A percentile compares a stretch with the other conserved stretches of the same genome.
Evolutionary conservation across 83 land plant species (phyloP).

Genomic region (Larix sibirica): DNA sequence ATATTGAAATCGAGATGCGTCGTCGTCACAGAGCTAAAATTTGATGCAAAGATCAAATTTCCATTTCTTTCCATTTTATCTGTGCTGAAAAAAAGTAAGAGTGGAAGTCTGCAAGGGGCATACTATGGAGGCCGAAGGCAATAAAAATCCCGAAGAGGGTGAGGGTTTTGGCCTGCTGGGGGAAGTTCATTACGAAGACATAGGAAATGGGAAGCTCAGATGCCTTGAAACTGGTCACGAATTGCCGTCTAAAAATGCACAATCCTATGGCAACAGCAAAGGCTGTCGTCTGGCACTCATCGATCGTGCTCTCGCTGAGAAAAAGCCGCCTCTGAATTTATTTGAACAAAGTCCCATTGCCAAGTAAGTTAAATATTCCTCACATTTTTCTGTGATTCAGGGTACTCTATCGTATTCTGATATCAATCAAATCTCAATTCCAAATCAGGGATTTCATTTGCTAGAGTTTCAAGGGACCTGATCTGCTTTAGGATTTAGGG

Average conservation of each 20-base stretch:
- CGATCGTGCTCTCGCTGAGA: conserved; percentile 45
- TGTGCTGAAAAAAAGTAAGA: too few relatives aligned
- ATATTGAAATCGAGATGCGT: too few relatives aligned
- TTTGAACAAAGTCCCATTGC: conserved; percentile 67
- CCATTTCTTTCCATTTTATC: too few relatives aligned
- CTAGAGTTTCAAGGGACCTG: background rate
- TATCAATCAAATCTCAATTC: background rate
- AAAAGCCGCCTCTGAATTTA: conserved; percentile 69
- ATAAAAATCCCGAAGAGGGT: conserved; percentile 2
- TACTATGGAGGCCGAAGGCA: background rate
- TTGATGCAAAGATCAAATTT: too few relatives aligned
- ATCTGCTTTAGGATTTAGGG: background rate
- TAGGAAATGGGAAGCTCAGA: conserved; percentile 60
- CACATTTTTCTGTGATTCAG: background rate
- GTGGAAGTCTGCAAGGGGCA: background rate
- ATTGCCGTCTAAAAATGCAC: conserved; percentile 40
- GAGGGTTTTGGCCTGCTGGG: conserved; percentile 63
- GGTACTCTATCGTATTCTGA: too few relatives aligned
- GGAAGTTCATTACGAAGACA: conserved; percentile 42
- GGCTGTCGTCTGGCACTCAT: conserved; percentile 74
- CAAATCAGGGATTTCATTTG: background rate
- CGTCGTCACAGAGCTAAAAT: too few relatives aligned
- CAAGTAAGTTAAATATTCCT: conserved; percentile 26
- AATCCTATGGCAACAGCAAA: conserved; percentile 48
- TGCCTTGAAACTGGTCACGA: conserved; percentile 93